Percentiles rank a stretch among this genome's conserved stretches.
Conservation (phyloP, 1,284 basidiomycete species). For the Blastosporella zonata region DNA sequence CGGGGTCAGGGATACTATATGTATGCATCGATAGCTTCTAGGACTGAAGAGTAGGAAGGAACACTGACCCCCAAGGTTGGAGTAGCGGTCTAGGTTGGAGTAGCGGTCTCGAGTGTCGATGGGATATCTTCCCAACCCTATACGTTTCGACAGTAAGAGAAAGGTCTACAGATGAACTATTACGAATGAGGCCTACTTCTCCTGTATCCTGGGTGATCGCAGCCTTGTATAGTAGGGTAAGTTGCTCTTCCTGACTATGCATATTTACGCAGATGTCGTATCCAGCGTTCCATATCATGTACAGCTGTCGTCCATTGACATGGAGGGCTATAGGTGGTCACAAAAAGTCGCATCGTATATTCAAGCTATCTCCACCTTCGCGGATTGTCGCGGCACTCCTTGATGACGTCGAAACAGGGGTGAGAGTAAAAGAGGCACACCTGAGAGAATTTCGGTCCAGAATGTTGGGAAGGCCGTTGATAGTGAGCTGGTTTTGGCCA, state of each 20-base stretch:
- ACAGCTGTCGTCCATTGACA: conserved; percentile 27
- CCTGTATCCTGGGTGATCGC: conserved; percentile 34
- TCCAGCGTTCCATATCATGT: conserved; percentile 29
- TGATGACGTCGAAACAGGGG: too few species aligned
- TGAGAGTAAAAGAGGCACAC: too few species aligned
- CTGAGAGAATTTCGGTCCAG: neutral
- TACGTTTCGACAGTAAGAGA: neutral
- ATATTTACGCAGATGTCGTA: conserved; percentile 40
- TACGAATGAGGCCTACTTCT: conserved; percentile 25
- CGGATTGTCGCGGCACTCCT: neutral
- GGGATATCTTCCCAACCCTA: conserved; percentile 28
- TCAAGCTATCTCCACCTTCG: conserved; percentile 31
- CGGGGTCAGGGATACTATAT: too few species aligned
- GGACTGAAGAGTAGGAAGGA: too few species aligned
- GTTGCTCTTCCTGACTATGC: conserved; percentile 28
- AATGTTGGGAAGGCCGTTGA: conserved; percentile 18
- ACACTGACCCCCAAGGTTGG: too few species aligned
- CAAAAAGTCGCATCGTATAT: conserved; percentile 30
- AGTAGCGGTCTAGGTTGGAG: too few species aligned
- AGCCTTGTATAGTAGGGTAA: conserved; percentile 37
- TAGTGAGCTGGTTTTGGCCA: conserved; percentile 22
- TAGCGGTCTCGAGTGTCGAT: conserved; percentile 29
- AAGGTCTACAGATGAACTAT: neutral
- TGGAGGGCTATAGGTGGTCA: neutral
- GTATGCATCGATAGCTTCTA: too few species aligned